Evolutionary conservation across 768 basidiomycete species (phyloP).

Genomic region (Amanita subjunquillea): DNA sequence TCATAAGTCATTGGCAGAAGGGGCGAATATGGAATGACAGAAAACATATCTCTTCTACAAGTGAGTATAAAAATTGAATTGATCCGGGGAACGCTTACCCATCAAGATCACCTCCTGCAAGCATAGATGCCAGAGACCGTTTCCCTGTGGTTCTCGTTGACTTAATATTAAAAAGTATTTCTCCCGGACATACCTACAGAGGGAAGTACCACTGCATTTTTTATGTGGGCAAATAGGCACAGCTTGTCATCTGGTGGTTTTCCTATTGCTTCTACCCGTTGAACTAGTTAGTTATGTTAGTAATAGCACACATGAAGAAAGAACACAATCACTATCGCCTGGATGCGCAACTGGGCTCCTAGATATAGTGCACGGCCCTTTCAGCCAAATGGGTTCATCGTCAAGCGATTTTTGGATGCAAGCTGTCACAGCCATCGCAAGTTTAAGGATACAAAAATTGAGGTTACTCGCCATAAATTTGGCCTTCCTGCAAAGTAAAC

Average conservation of each 20-base stretch:
- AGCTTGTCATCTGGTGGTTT: constrained; percentile 45
- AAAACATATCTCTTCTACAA: constrained; percentile 46
- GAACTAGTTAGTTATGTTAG: constrained; percentile 30
- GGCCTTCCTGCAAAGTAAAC: constrained; percentile 38
- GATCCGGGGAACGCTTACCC: constrained; percentile 33
- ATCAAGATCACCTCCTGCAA: constrained; percentile 74
- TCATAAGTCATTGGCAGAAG: constrained; percentile 44
- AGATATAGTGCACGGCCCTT: constrained; percentile 54
- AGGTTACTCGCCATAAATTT: constrained; percentile 52
- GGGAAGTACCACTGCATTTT: constrained; percentile 66
- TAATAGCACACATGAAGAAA: not conserved
- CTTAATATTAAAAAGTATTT: not conserved
- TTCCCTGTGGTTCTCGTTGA: constrained; percentile 24
- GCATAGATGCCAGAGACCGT: constrained; percentile 56
- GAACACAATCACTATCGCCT: constrained; percentile 46
- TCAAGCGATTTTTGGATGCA: constrained; percentile 48
- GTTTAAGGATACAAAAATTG: not conserved
- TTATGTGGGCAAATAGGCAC: constrained; percentile 50
- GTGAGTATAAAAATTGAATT: not conserved
- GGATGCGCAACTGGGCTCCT: constrained; percentile 70
- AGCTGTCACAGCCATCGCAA: constrained; percentile 22
- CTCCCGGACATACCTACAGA: constrained; percentile 34
- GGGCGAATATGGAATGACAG: constrained; percentile 44
- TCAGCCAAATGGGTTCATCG: constrained; percentile 39
- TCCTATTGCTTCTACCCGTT: constrained; percentile 63